Conservation (phyloP, 2,329 filamentous ascomycete species). For the Arthrobotrys entomopaga region DNA sequence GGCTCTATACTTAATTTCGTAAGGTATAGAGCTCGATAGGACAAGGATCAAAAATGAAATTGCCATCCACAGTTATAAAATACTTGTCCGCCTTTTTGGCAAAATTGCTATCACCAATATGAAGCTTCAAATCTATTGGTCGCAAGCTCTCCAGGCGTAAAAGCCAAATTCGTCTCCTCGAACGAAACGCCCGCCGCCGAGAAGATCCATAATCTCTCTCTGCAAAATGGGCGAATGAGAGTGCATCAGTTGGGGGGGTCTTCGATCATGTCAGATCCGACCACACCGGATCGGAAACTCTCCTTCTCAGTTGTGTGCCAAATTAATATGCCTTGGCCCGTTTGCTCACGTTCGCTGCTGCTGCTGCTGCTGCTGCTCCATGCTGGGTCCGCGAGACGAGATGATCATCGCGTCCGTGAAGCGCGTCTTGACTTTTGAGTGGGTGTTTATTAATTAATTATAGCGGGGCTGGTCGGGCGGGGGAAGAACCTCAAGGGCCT, state of each 20-base stretch:
- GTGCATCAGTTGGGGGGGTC: background rate
- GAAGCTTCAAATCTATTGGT: constrained; percentile 7
- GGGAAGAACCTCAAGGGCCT: too few relatives aligned
- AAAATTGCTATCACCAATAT: background rate
- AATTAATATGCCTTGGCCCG: background rate
- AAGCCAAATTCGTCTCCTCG: constrained; percentile 18
- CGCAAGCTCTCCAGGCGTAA: background rate
- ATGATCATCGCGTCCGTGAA: constrained; percentile 19
- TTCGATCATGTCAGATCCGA: constrained; percentile 13
- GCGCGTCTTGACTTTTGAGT: too few relatives aligned
- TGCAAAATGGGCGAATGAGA: constrained; percentile 20
- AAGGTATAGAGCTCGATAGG: background rate
- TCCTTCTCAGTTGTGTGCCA: too few relatives aligned
- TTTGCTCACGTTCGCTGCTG: background rate
- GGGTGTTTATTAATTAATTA: too few relatives aligned
- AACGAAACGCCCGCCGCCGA: constrained; percentile 1
- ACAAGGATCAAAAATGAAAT: background rate
- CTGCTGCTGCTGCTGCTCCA: background rate
- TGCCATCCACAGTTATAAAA: constrained; percentile 8
- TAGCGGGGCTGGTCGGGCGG: constrained; percentile 2
- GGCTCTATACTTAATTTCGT: too few relatives aligned
- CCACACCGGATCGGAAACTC: constrained; percentile 1
- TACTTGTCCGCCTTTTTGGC: constrained; percentile 4
- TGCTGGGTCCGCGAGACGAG: background rate
- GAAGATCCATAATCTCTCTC: background rate